A percentile compares a stretch with the other conserved stretches of the same genome.
Conservation (phyloP, 352 stramenopile species). For the Aphanomyces euteiches region DNA sequence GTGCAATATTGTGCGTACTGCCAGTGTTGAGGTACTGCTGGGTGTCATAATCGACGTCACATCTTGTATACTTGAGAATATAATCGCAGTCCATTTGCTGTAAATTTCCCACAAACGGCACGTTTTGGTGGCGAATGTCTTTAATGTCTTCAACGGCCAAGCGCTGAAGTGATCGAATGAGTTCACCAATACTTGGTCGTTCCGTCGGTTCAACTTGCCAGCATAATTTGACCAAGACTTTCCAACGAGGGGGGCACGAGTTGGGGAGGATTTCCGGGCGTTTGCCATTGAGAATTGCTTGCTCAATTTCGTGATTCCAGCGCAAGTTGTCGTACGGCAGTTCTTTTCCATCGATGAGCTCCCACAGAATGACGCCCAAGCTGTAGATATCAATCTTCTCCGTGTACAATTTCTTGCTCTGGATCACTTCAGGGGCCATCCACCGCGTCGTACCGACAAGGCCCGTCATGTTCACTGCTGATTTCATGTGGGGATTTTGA, state of each 20-base stretch:
- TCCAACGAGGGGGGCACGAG: constrained; percentile 72
- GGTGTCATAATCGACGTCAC: constrained; percentile 21
- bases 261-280: constrained; percentile 63
- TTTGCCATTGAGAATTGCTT: constrained; percentile 67
- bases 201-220: constrained; percentile 78
- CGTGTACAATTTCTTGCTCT: constrained; percentile 79
- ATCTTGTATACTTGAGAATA: constrained; percentile 24
- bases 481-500: constrained; percentile 42
- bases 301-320: constrained; percentile 85
- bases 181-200: constrained; percentile 80
- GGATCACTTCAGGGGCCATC: constrained; percentile 88
- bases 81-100: constrained; percentile 30
- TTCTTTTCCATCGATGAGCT: constrained; percentile 74
- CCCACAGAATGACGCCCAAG: constrained; percentile 82
- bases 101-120: constrained; percentile 24
- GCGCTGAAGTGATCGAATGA: constrained; percentile 77
- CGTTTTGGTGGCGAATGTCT: constrained; percentile 11
- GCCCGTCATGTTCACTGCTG: constrained; percentile 72
- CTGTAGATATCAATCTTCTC: constrained; percentile 89
- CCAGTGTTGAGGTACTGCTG: not conserved
- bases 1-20: constrained; percentile 2
- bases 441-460: constrained; percentile 84
- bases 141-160: constrained; percentile 65
- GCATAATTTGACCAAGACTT: constrained; percentile 70
- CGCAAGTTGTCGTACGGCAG: constrained; percentile 75